Conservation (phyloP, 352 stramenopile genomes). For the Globisporangium recalcitrans region DNA sequence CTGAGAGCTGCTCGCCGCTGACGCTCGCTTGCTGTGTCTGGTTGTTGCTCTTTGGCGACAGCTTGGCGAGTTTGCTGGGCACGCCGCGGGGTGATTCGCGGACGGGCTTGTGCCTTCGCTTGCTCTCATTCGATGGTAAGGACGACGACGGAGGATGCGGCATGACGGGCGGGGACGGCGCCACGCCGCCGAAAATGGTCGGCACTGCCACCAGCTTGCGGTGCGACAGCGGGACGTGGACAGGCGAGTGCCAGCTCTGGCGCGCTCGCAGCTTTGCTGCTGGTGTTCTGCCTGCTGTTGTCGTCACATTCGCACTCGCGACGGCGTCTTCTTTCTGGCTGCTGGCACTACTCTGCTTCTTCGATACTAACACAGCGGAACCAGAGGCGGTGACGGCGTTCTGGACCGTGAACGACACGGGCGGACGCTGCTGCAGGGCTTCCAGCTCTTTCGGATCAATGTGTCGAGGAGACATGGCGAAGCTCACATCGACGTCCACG, state of each 20-base stretch:
- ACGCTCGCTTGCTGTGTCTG: background rate
- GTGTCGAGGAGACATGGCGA: constrained; percentile 30
- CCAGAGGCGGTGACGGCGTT: constrained; percentile 14
- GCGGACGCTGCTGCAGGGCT: constrained; percentile 30
- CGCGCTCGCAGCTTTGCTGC: background rate
- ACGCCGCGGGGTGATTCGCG: constrained; percentile 3
- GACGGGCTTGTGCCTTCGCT: constrained; percentile 2
- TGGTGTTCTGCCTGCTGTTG: background rate
- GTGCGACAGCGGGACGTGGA: constrained; percentile 56
- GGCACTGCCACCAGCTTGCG: constrained; percentile 55
- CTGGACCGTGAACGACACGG: constrained; percentile 38
- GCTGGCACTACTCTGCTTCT: constrained; percentile 13
- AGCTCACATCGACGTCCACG: constrained; percentile 12
- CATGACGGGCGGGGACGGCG: constrained; percentile 30
- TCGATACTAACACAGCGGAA: background rate
- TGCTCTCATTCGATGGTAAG: constrained; percentile 2
- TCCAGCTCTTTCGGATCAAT: constrained; percentile 25
- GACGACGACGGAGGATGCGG: constrained; percentile 10
- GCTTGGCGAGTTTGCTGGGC: constrained; percentile 17
- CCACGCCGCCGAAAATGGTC: constrained; percentile 38
- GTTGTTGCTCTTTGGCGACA: constrained; percentile 13
- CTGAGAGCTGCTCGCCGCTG: constrained; percentile 16
- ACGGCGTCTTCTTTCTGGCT: constrained; percentile 18
- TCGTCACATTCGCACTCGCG: background rate
- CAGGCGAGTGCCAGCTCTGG: constrained; percentile 57